phyloP scores from a whole-genome alignment of 2,329 filamentous ascomycete species.

The Gremmenia infestans region DNA sequence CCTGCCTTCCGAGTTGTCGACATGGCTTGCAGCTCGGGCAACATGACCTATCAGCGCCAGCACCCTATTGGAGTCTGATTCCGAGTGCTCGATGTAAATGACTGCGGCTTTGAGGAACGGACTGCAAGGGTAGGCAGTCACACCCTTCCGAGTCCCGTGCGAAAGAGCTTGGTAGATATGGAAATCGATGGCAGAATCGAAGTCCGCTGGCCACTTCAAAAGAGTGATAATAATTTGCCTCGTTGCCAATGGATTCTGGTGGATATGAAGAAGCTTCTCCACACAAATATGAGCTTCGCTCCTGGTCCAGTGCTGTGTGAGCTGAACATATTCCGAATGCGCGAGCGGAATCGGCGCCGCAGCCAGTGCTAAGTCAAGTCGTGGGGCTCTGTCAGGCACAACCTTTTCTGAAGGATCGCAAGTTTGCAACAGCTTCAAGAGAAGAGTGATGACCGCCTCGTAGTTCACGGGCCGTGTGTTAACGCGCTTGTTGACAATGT shows the following conservation, averaged over 20 bases:
- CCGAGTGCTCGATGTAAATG: conserved; percentile 27
- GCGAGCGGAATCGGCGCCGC: conserved; percentile 39
- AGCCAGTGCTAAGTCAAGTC: conserved; percentile 33
- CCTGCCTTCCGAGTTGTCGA: conserved; percentile 28
- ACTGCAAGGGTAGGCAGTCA: conserved; percentile 9
- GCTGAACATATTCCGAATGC: conserved; percentile 39
- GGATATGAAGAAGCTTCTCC: conserved; percentile 60
- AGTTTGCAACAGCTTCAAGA: conserved; percentile 33
- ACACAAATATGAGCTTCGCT: conserved; percentile 48
- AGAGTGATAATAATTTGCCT: conserved; percentile 54
- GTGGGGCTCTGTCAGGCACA: conserved; percentile 38
- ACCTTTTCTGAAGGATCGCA: conserved; percentile 23
- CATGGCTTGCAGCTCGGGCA: conserved; percentile 17
- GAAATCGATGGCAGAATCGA: conserved; percentile 48
- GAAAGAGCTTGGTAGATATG: conserved; percentile 41
- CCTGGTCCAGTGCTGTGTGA: conserved; percentile 41
- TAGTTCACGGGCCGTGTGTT: conserved; percentile 49
- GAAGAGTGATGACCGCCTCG: conserved; percentile 46
- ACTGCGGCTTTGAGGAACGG: conserved; percentile 30
- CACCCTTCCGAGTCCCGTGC: conserved; percentile 23
- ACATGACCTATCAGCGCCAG: conserved; percentile 22
- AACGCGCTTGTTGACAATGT: conserved; percentile 46
- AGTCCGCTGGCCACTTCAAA: conserved; percentile 44
- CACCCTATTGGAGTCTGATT: conserved; percentile 19
- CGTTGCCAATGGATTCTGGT: conserved; percentile 49